A percentile compares a stretch with the other conserved stretches of the same genome.
Evolutionary conservation across 1,284 basidiomycete genomes (phyloP).

Genomic region (Microbotryomycetes sp.): DNA sequence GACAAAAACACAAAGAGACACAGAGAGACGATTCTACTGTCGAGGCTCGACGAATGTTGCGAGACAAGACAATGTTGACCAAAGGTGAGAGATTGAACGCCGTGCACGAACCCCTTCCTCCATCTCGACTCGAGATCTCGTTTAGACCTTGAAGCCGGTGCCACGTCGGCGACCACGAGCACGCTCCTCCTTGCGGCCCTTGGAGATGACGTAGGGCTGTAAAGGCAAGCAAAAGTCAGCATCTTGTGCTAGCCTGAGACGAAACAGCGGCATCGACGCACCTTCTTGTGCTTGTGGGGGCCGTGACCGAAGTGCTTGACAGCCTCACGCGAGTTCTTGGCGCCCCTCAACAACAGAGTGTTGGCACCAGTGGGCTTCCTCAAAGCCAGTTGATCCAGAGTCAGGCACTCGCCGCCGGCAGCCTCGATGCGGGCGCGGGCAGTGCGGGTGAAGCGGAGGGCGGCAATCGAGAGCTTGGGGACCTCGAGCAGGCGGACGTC

Average conservation of each 20-base stretch:
- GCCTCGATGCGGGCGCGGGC: slow-evolving; percentile 91
- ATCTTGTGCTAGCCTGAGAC: slow-evolving; percentile 58
- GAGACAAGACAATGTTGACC: too few species aligned
- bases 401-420: slow-evolving; percentile 89
- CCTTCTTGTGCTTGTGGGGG: slow-evolving; percentile 57
- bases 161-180: neutral
- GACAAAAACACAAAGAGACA: too few species aligned
- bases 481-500: slow-evolving; percentile 81
- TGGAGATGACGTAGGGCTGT: slow-evolving; percentile 86
- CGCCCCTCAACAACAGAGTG: slow-evolving; percentile 86
- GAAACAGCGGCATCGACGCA: neutral
- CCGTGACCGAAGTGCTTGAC: slow-evolving; percentile 96
- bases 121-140: too few species aligned
- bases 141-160: neutral
- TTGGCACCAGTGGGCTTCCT: slow-evolving; percentile 91
- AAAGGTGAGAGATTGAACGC: too few species aligned
- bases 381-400: slow-evolving; percentile 92
- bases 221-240: slow-evolving; percentile 50
- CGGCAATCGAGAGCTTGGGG: slow-evolving; percentile 89
- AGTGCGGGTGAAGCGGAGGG: slow-evolving; percentile 86
- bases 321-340: slow-evolving; percentile 87
- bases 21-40: too few species aligned
- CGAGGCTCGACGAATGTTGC: too few species aligned
- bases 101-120: neutral
- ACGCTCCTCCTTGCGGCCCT: slow-evolving; percentile 77